These are phyloP conservation scores for Aspergillus puulaauensis DNA, from an alignment of 2,329 filamentous ascomycete genomes.

Conservation along the genomic window DNA sequence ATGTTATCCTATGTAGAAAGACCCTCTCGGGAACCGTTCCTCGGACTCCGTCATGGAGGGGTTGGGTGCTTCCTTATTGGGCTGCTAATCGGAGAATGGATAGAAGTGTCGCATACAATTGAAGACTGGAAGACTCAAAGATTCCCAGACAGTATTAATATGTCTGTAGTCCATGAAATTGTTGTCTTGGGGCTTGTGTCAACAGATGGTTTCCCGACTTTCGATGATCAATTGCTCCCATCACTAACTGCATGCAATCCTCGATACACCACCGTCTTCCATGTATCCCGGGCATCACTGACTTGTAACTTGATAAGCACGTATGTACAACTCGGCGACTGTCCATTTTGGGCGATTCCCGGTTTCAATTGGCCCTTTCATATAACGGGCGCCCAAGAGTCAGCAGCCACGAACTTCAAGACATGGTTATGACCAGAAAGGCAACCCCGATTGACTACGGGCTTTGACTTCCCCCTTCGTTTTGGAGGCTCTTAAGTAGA, in stretches of 20 bases:
- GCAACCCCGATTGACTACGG: not conserved
- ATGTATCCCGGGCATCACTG: not conserved
- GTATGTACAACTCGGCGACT: not conserved
- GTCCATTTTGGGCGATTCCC: not conserved
- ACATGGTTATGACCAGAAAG: not conserved
- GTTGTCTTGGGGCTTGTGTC: not conserved
- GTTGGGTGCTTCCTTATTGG: not conserved
- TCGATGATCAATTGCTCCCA: not conserved
- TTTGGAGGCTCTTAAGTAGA: not conserved
- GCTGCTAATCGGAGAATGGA: not conserved
- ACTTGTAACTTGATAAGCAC: not conserved
- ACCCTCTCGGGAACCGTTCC: not conserved
- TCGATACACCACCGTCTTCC: not conserved
- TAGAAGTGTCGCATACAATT: not conserved
- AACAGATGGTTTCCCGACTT: not conserved
- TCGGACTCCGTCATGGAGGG: conserved; percentile 9
- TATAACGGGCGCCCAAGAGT: not conserved
- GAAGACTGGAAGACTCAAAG: not conserved
- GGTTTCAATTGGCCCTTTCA: not conserved
- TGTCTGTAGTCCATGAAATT: too few relatives aligned
- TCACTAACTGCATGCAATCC: not conserved
- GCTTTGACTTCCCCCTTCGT: not conserved
- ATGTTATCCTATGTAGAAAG: not conserved
- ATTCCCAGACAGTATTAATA: too few relatives aligned
- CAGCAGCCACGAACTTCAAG: not conserved